Evolutionary conservation across 2,329 filamentous ascomycete species (phyloP).

Genomic region (Calonectria montana): DNA sequence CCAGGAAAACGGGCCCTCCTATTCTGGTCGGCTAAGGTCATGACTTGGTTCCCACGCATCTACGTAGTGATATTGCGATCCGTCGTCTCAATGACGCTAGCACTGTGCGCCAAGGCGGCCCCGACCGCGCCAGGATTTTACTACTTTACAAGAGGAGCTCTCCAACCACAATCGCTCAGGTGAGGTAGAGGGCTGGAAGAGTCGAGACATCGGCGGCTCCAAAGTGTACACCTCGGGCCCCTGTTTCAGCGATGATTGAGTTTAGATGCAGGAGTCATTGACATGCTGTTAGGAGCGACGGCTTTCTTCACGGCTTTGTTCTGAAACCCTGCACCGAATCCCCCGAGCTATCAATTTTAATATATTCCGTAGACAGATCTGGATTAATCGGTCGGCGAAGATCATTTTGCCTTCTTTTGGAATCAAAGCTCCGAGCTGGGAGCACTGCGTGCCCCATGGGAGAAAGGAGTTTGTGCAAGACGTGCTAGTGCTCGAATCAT

Average conservation of each 20-base stretch:
- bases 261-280: neutral
- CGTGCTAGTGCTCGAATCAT: neutral
- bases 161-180: neutral
- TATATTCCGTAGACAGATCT: neutral
- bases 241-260: neutral
- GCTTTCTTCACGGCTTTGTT: neutral
- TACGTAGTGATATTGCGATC: neutral
- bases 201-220: neutral
- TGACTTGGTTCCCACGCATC: neutral
- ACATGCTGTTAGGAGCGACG: neutral
- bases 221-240: neutral
- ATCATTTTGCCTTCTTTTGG: neutral
- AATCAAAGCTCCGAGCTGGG: neutral
- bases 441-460: neutral
- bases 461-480: neutral
- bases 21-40: neutral
- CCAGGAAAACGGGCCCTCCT: neutral
- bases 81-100: neutral
- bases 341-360: neutral
- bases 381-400: neutral
- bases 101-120: neutral
- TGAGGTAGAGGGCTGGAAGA: neutral
- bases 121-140: neutral
- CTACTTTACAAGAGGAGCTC: neutral
- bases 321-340: no score